Evolutionary conservation across 2,329 filamentous ascomycete genomes (phyloP), one percentile per base, ranked within the genome.

Genomic region (Diplodia corticola): DNA sequence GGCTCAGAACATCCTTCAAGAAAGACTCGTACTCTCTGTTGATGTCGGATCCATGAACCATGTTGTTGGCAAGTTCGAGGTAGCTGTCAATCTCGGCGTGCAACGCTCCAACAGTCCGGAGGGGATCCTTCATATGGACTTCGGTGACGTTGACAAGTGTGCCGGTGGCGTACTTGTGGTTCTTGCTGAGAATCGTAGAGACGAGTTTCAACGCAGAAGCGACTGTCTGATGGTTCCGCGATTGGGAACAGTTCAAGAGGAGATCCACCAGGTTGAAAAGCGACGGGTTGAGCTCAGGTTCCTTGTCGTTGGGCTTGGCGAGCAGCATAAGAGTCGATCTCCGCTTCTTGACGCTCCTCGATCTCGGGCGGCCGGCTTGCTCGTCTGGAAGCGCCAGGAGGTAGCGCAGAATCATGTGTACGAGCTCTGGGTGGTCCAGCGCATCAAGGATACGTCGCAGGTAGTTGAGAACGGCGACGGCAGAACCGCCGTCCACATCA

Each of bases 211-310:
- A 82, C 0, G 94, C 96, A 12, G 96, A 92, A 69, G 92, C 88
- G 17, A 97, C 90, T 0, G 95, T 98, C 75, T 97, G 93, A 63
- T 91, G 86, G 72, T 95, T 97, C 51, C 86, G 84, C 0, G 95
- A 98, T 67, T 88, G 86, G 28, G 97, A 82, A 73, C 93, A 96
- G 40, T 93, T 91, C 2, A 96, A 83, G 33, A 97, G 89, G 13
- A 99, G 85, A 78, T 99, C 95, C 26, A 96, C 91, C 10, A 99
- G 82, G 74, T 96, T 98, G 81, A 97, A 99, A 0, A 99, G 83
- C 15, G 92, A 86, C 0, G 95, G 95, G 1, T 93, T 95, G 10
- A 91, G 85, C 15, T 86, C 83, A 65, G 95, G 91, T 3, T 90
- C 87, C 69, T 91, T 89, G 64, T 91, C 84, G 3, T 91, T 88